These are phyloP conservation scores for Saccharum hybrid DNA, from an alignment of 202 grass and related monocot species.

Conservation along the genomic window DNA sequence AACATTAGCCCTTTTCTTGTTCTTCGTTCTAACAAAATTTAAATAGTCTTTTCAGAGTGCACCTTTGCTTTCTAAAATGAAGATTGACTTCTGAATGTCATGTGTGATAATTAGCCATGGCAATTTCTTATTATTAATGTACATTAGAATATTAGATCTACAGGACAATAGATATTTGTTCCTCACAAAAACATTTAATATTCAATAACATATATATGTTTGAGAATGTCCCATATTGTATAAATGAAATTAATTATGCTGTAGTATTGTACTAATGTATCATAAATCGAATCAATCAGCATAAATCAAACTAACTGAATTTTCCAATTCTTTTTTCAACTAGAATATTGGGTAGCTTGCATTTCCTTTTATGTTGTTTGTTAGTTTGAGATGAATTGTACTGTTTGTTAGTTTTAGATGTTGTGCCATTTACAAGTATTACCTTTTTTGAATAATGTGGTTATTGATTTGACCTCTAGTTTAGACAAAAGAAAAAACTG, in stretches of 20 bases:
- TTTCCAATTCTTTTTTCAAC: not conserved
- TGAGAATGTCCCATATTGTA: not conserved
- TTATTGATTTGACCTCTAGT: not conserved
- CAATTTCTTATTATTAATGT: slow-evolving; percentile 7
- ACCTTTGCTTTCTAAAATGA: slow-evolving; percentile 12
- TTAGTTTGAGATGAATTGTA: not conserved
- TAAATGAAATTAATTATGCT: not conserved
- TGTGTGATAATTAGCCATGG: not conserved
- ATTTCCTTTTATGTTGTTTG: not conserved
- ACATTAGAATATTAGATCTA: not conserved
- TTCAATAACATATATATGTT: not conserved
- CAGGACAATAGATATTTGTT: not conserved
- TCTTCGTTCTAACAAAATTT: not conserved
- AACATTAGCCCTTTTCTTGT: not conserved
- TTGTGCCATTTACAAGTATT: not conserved
- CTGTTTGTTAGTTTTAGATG: slow-evolving; percentile 1
- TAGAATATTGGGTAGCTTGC: not conserved
- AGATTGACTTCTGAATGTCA: not conserved
- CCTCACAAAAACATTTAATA: slow-evolving; percentile 3
- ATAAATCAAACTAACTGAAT: not conserved
- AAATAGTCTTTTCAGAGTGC: not conserved
- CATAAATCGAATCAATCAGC: too few species aligned
- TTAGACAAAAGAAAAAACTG: not conserved
- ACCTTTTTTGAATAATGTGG: not conserved
- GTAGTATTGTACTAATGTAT: not conserved